phyloP scores from a whole-genome alignment of 257 asterid species.

The Solanum pinnatisectum region DNA sequence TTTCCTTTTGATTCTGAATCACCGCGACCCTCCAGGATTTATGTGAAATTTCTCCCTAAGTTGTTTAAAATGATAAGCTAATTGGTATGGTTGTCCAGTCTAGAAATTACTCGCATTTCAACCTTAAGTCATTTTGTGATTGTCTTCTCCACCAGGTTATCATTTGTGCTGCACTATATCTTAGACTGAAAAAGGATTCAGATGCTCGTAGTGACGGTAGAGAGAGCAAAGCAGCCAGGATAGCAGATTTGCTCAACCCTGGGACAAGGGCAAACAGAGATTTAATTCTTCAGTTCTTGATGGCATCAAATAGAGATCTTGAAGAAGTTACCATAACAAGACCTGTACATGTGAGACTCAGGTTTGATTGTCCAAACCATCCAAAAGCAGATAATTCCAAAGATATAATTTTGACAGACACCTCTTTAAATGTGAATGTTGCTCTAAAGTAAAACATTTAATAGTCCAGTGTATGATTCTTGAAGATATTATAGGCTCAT shows the following conservation, averaged over 20 bases:
- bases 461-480: neutral
- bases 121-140: neutral
- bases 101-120: neutral
- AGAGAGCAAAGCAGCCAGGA: slow-evolving; percentile 27
- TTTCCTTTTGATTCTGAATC: neutral
- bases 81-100: neutral
- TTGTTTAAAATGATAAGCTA: neutral
- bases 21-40: neutral
- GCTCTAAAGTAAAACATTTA: slow-evolving; percentile 17
- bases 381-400: slow-evolving; percentile 52
- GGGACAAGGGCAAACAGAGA: slow-evolving; percentile 22
- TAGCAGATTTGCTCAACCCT: slow-evolving; percentile 52
- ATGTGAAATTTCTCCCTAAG: neutral
- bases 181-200: slow-evolving; percentile 43
- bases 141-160: slow-evolving; percentile 33
- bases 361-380: slow-evolving; percentile 42
- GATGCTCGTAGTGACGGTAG: slow-evolving; percentile 10
- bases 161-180: slow-evolving; percentile 54
- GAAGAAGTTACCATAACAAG: slow-evolving; percentile 48
- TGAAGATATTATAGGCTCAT: neutral
- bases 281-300: slow-evolving; percentile 29
- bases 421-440: slow-evolving; percentile 45
- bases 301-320: slow-evolving; percentile 34
- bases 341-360: slow-evolving; percentile 61
- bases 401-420: slow-evolving; percentile 41